Percentiles rank a stretch among this genome's conserved stretches.
Evolutionary conservation across 1,284 basidiomycete species (phyloP).

Genomic region (Schizophyllum amplum): DNA sequence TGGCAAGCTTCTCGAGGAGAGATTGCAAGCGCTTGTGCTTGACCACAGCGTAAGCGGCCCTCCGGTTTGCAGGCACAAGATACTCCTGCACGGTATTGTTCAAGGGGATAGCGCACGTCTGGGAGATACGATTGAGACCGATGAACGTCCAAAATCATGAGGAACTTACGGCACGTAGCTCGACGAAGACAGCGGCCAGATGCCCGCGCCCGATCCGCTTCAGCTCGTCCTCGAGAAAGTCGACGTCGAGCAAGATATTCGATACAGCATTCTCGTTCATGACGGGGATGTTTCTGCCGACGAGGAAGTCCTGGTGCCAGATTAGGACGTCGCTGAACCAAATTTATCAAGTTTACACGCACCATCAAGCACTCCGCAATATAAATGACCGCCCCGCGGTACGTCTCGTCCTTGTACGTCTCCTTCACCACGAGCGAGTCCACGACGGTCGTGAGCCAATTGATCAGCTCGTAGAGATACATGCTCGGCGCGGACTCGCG

Average conservation of each 20-base stretch:
- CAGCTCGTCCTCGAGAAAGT: slow-evolving; percentile 80
- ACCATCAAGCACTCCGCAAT: slow-evolving; percentile 88
- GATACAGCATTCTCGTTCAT: slow-evolving; percentile 87
- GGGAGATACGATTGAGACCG: slow-evolving; percentile 8
- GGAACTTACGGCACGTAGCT: slow-evolving; percentile 68
- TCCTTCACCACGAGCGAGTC: slow-evolving; percentile 87
- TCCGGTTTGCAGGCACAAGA: slow-evolving; percentile 66
- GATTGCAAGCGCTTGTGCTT: slow-evolving; percentile 70
- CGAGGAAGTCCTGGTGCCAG: slow-evolving; percentile 60
- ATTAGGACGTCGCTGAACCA: background rate
- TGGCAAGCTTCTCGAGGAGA: slow-evolving; percentile 75
- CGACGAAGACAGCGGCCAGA: slow-evolving; percentile 70
- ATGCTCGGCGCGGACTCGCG: slow-evolving; percentile 75
- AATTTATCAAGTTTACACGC: background rate
- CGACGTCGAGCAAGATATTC: slow-evolving; percentile 77
- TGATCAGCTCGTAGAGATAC: slow-evolving; percentile 92
- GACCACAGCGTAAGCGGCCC: slow-evolving; percentile 64
- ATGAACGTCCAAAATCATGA: background rate
- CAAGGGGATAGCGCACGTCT: slow-evolving; percentile 78
- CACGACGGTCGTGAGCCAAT: slow-evolving; percentile 95
- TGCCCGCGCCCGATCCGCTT: slow-evolving; percentile 64
- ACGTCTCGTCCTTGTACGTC: slow-evolving; percentile 81
- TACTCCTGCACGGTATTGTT: slow-evolving; percentile 73
- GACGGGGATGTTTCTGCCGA: slow-evolving; percentile 66
- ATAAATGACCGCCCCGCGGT: slow-evolving; percentile 77